A percentile compares a stretch with the other conserved stretches of the same genome.
Conservation (phyloP, 768 basidiomycete genomes). For the Tricholoma matsutake region DNA sequence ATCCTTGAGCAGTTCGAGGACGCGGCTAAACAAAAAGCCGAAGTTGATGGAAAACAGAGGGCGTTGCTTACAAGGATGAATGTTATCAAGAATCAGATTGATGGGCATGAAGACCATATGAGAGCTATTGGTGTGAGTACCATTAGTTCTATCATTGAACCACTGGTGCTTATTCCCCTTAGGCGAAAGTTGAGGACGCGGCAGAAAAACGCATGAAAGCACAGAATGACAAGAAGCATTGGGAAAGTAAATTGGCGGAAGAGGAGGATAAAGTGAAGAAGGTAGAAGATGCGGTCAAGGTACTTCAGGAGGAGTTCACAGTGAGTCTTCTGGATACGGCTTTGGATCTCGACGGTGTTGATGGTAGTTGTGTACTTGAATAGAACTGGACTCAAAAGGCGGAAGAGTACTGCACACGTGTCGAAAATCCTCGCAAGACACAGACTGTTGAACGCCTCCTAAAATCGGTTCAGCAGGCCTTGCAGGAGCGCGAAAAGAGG, state of each 20-base stretch:
- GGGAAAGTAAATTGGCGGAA: conserved; percentile 46
- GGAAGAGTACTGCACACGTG: conserved; percentile 53
- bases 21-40: conserved; percentile 41
- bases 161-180: neutral
- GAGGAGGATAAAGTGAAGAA: conserved; percentile 45
- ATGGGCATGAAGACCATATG: conserved; percentile 46
- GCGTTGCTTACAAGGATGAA: conserved; percentile 42
- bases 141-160: neutral
- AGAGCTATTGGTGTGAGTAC: conserved; percentile 42
- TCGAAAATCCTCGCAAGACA: conserved; percentile 55
- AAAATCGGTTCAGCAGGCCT: conserved; percentile 57
- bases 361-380: neutral
- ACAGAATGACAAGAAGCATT: conserved; percentile 47
- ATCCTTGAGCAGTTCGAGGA: conserved; percentile 48
- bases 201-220: conserved; percentile 47
- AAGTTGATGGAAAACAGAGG: conserved; percentile 44
- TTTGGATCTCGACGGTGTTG: neutral
- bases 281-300: conserved; percentile 43
- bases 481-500: conserved; percentile 67
- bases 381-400: conserved; percentile 69
- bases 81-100: conserved; percentile 45
- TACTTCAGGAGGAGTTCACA: conserved; percentile 59
- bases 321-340: conserved; percentile 33
- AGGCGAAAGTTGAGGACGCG: conserved; percentile 52
- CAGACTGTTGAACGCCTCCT: conserved; percentile 58